Base-by-base conservation (phyloP, 2,329 filamentous ascomycete genomes). In the Curvularia spicifera region DNA sequence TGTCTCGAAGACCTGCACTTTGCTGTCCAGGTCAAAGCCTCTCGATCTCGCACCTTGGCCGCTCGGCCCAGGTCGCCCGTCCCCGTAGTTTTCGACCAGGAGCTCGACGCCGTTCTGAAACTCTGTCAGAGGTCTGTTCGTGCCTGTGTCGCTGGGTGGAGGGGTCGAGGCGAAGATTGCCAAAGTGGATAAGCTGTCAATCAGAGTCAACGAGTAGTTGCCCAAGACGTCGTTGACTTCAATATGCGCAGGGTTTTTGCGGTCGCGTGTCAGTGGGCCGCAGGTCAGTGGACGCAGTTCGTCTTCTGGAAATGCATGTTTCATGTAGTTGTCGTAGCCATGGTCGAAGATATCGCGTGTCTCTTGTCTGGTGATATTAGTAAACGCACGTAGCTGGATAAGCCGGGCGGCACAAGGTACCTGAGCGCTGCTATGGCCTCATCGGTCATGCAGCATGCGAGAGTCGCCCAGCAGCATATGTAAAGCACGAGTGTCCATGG, bases 1-100 rank as follows among this genome's bases (percentile, higher is more conserved):
- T 0, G 94, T 98, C 80, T 99, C 95, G 72, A 99, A 99, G 39
- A 99, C 92, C 79, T 99, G 94, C 1, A 99, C 95, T 78, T 98
- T 99, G 80, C 93, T 97, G 78, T 99, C 94, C 40, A 97, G 82
- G 76, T 99, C 92, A 71, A 99, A 99, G 0, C 93, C 95, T 53
- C 87, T 85, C 3, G 88, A 88, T 63, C 92, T 84, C 56, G 84
- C 81, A 3, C 94, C 94, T 71, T 86, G 83, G 6, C 91, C 91
- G 5, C 83, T 83, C 13, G 85, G 81, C 3, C 90, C 89, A 8
- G 82, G 78, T 29, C 87, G 87, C 1, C 93, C 94, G 77, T 97
- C 93, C 4, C 94, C 94, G 75, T 97, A 98, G 67, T 95, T 82
- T 64, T 87, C 81, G 3, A 97, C 89, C 67, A 98, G 82, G 51